These are phyloP conservation scores for Chenopodium berlandieri DNA, from an alignment of 148 eudicot genomes.

Conservation along the genomic window DNA sequence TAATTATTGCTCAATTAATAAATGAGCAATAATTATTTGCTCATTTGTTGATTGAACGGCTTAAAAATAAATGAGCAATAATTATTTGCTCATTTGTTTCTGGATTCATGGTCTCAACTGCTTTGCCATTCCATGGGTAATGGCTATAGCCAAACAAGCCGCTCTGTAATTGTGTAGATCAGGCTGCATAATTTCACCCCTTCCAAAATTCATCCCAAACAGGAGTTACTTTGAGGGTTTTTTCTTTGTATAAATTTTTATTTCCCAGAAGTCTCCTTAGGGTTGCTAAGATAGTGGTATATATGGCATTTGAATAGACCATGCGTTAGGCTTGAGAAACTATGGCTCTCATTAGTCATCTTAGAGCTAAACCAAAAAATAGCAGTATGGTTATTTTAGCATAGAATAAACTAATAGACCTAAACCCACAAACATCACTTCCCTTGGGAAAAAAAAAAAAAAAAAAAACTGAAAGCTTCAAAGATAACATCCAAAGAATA, in stretches of 20 bases:
- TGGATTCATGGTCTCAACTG: neutral
- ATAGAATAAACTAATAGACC: neutral
- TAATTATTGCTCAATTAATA: too few species aligned
- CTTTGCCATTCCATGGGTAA: too few species aligned
- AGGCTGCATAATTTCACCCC: neutral
- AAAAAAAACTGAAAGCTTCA: neutral
- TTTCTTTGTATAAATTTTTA: too few species aligned
- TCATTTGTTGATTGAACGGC: too few species aligned
- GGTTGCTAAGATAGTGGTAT: neutral
- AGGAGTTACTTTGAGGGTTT: too few species aligned
- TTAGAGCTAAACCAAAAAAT: neutral
- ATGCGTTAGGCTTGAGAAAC: neutral
- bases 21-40: too few species aligned
- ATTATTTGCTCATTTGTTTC: too few species aligned
- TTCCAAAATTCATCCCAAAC: too few species aligned
- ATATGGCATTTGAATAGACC: neutral
- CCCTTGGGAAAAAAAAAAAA: neutral
- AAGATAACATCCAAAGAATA: neutral
- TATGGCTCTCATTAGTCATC: neutral
- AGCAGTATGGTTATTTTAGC: neutral
- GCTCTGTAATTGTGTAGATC: neutral
- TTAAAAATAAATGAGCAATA: too few species aligned
- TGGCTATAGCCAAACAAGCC: neutral
- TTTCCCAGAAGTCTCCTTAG: too few species aligned
- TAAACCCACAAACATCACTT: neutral